A percentile compares a stretch with the other conserved stretches of the same genome.
phyloP scores from a whole-genome alignment of 148 eudicot genomes.

The Rhododendron ferrugineum region DNA sequence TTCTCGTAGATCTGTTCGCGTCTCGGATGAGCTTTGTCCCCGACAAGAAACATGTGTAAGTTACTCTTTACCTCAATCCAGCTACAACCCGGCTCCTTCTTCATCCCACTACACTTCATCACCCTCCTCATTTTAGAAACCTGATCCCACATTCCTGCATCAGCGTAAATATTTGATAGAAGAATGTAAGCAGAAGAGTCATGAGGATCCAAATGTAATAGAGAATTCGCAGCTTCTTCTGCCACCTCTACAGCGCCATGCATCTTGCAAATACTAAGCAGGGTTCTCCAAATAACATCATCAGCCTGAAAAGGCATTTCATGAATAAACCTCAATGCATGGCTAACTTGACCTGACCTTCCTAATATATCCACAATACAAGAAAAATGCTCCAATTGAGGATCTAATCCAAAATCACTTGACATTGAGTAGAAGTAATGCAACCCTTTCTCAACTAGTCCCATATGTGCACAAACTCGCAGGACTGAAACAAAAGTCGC shows the following conservation, averaged over 20 bases:
- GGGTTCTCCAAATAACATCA: conserved; percentile 85
- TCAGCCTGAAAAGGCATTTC: conserved; percentile 84
- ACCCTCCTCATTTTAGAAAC: conserved; percentile 46
- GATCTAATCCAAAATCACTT: conserved; percentile 43
- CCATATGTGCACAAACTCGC: conserved; percentile 86
- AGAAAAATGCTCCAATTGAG: conserved; percentile 78
- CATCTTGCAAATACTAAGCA: conserved; percentile 79
- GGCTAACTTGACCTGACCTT: conserved; percentile 54
- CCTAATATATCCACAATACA: conserved; percentile 85
- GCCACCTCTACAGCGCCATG: conserved; percentile 80
- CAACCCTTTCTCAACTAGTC: conserved; percentile 61
- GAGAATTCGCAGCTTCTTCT: conserved; percentile 58
- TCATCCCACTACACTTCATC: conserved; percentile 53
- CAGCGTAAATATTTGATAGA: conserved; percentile 66
- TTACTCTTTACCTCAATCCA: conserved; percentile 84
- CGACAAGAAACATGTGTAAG: conserved; percentile 65
- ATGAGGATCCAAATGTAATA: conserved; percentile 64
- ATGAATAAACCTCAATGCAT: conserved; percentile 60
- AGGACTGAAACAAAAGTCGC: conserved; percentile 87
- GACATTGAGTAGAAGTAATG: conserved; percentile 57
- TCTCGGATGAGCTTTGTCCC: conserved; percentile 75
- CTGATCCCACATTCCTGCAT: conserved; percentile 77
- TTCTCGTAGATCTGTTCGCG: conserved; percentile 52
- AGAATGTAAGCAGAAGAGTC: conserved; percentile 80
- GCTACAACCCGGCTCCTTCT: conserved; percentile 95